Conservation (phyloP, 2,329 filamentous ascomycete genomes). For the Colletotrichum cuscutae region DNA sequence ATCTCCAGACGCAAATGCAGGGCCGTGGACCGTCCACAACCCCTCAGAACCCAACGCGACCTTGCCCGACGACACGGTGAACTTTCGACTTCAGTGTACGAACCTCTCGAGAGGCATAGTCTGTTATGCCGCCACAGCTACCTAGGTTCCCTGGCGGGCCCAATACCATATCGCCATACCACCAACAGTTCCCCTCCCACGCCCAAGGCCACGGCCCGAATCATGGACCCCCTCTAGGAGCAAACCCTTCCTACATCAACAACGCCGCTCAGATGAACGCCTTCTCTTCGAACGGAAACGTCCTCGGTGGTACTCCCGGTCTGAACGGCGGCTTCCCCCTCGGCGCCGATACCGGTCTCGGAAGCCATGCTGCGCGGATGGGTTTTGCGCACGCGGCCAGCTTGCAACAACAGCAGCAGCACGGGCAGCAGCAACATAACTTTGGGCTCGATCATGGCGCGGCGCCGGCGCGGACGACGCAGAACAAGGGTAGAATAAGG, state of each 20-base stretch:
- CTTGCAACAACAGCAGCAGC: constrained; percentile 68
- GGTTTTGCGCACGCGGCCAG: constrained; percentile 81
- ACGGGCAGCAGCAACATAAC: constrained; percentile 51
- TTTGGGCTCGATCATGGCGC: constrained; percentile 33
- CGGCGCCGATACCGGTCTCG: constrained; percentile 77
- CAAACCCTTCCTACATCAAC: constrained; percentile 77
- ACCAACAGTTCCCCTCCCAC: constrained; percentile 63
- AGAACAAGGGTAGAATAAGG: constrained; percentile 85
- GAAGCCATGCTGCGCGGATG: constrained; percentile 88
- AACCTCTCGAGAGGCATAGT: constrained; percentile 19
- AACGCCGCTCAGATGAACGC: constrained; percentile 74
- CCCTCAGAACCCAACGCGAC: constrained; percentile 15
- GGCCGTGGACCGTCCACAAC: constrained; percentile 32
- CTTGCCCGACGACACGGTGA: constrained; percentile 10
- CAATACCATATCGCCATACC: constrained; percentile 53
- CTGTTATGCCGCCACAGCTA: constrained; percentile 54
- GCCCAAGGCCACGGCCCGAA: constrained; percentile 59
- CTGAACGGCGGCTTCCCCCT: constrained; percentile 66
- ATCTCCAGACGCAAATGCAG: constrained; percentile 31
- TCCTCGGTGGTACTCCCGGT: constrained; percentile 68
- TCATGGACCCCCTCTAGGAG: constrained; percentile 65
- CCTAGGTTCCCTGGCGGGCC: constrained; percentile 59
- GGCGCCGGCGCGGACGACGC: constrained; percentile 59
- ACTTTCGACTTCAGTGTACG: neutral
- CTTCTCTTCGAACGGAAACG: constrained; percentile 68